Evolutionary conservation across 768 basidiomycete genomes (phyloP).

Genomic region (Mycena chlorophos): DNA sequence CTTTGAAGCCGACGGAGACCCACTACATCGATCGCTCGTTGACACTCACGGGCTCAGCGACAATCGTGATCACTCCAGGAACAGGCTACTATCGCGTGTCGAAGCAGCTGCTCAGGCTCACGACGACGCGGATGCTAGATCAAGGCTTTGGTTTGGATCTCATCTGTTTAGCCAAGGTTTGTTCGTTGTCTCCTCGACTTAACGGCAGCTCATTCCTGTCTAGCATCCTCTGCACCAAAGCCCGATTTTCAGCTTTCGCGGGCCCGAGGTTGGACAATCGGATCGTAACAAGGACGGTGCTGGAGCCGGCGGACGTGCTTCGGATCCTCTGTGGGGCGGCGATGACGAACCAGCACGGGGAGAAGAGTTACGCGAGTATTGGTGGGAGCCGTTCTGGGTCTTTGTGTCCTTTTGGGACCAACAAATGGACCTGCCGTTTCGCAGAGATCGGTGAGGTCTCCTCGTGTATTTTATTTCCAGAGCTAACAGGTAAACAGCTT

Average conservation of each 20-base stretch:
- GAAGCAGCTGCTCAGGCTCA: constrained; percentile 85
- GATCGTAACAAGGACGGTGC: constrained; percentile 50
- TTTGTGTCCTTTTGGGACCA: constrained; percentile 83
- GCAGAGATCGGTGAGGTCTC: constrained; percentile 63
- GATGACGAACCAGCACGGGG: constrained; percentile 47
- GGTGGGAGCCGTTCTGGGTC: constrained; percentile 92
- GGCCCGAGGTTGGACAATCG: constrained; percentile 44
- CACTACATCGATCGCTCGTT: constrained; percentile 96
- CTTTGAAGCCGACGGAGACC: constrained; percentile 87
- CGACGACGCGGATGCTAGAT: constrained; percentile 90
- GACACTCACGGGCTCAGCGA: constrained; percentile 81
- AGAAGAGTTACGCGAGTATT: constrained; percentile 59
- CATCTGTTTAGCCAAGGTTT: constrained; percentile 75
- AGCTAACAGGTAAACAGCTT: constrained; percentile 58
- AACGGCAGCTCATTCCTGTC: neutral
- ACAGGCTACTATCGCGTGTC: constrained; percentile 92
- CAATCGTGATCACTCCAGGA: constrained; percentile 88
- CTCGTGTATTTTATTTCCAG: neutral
- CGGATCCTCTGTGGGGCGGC: constrained; percentile 77
- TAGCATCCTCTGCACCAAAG: constrained; percentile 84
- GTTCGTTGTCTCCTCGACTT: neutral
- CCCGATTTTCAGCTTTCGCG: constrained; percentile 88
- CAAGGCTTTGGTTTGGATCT: constrained; percentile 91
- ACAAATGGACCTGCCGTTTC: constrained; percentile 82
- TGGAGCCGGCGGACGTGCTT: constrained; percentile 33